Evolutionary conservation across 2,329 filamentous ascomycete genomes (phyloP).

Genomic region (Emydomyces testavorans): DNA sequence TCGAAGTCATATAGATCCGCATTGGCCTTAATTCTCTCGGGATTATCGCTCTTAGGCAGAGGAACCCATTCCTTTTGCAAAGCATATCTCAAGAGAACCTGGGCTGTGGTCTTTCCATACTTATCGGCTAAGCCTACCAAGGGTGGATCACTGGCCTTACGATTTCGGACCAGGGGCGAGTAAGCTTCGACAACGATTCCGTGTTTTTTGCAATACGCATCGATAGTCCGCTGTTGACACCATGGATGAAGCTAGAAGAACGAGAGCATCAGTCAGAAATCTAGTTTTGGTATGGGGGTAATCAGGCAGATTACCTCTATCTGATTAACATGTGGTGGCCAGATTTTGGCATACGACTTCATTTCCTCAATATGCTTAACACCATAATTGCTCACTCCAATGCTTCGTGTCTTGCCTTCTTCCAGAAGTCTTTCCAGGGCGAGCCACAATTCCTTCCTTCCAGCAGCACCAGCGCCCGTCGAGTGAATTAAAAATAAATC

Average conservation of each 20-base stretch:
- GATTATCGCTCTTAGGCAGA: slow-evolving; percentile 61
- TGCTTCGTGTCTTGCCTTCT: slow-evolving; percentile 51
- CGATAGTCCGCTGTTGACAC: slow-evolving; percentile 53
- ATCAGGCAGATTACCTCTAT: slow-evolving; percentile 48
- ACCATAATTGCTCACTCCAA: slow-evolving; percentile 64
- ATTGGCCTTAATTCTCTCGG: slow-evolving; percentile 56
- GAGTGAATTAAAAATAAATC: slow-evolving; percentile 62
- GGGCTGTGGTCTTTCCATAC: slow-evolving; percentile 60
- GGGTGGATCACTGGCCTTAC: slow-evolving; percentile 58
- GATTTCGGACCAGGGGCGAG: slow-evolving; percentile 49
- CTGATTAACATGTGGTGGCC: slow-evolving; percentile 63
- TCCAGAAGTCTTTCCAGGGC: slow-evolving; percentile 51
- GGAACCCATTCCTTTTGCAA: slow-evolving; percentile 67
- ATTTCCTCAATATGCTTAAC: slow-evolving; percentile 58
- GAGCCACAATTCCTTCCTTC: slow-evolving; percentile 52
- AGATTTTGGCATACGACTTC: slow-evolving; percentile 52
- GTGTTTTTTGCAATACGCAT: slow-evolving; percentile 43
- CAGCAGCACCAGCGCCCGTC: slow-evolving; percentile 44
- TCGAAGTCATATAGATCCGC: slow-evolving; percentile 51
- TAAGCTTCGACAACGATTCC: slow-evolving; percentile 46
- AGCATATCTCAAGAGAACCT: slow-evolving; percentile 70
- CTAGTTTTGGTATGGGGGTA: slow-evolving; percentile 4
- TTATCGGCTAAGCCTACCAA: slow-evolving; percentile 57
- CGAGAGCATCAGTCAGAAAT: slow-evolving; percentile 3
- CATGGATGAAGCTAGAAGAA: slow-evolving; percentile 54